Evolutionary conservation across 768 basidiomycete genomes (phyloP), one percentile per base, ranked within the genome.

Genomic region (Artomyces pyxidatus): DNA sequence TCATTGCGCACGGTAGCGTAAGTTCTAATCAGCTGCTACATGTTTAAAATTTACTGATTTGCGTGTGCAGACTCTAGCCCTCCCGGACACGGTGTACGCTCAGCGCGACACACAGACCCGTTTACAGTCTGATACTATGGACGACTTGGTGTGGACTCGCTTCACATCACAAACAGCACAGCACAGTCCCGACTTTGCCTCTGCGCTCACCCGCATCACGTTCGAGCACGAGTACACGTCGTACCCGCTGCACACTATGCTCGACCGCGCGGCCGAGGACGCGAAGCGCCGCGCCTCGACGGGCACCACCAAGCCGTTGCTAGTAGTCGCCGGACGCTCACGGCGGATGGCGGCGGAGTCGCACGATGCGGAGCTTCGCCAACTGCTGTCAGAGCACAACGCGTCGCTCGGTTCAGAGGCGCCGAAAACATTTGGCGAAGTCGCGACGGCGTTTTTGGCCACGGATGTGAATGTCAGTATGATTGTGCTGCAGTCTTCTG

Each of bases 91-190:
- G 0, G 65, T 88, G 1, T 92, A 92, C 52, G 84, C 77, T 0
- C 68, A 75, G 23, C 66, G 71, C 5, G 80, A 69, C 49, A 85
- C 88, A 5, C 73, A 83, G 58, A 81, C 74, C 10, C 75, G 76
- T 6, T 65, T 96, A 11, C 78, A 76, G 3, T 94, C 89, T 0
- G 80, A 86, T 19, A 86, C 87, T 1, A 90, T 90, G 1, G 94
- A 97, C 63, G 80, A 82, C 58, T 55, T 93, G 23, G 58, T 79
- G 19, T 94, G 92, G 90, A 70, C 74, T 1, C 76, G 75, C 37
- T 87, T 80, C 57, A 71, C 82, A 1, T 60, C 63, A 6, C 54
- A 65, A 10, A 50, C 41, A 1, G 47, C 57, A 6, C 51, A 56
- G 0, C 66, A 59, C 40, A 58, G 66, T 37, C 51, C 65, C 8